Evolutionary conservation across 371 early-diverging fungal species (phyloP), one percentile per base, ranked within the genome.

Genomic region (Phascolomyces articulosus): DNA sequence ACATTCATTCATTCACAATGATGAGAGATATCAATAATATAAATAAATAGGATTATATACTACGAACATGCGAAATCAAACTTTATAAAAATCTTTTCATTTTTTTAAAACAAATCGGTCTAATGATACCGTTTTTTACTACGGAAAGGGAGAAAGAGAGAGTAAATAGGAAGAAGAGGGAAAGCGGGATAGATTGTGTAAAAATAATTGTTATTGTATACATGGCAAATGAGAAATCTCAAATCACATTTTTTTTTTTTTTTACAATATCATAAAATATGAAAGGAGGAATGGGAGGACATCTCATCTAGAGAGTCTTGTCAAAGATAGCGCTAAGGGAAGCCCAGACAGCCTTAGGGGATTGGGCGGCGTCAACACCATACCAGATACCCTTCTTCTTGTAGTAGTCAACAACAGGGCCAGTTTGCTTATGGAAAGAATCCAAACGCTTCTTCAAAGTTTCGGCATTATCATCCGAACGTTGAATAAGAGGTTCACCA

Each of bases 381-480:
- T 87, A 80, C 90, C 96, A 91, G 73, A 98, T 95, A 61, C 95
- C 95, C 83, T 92, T 89, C 73, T 90, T 84, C 87, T 91, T 91
- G 85, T 99, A 99, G 85, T 97, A 98, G 1, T 93, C 95, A 51
- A 93, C 95, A 29, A 99, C 98, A 40, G 99, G 99, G 27, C 87
- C 89, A 40, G 99, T 99, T 77, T 93, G 92, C 83, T 94, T 88
- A 82, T 97, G 97, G 90, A 97, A 99, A 24, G 93, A 83, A 20
- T 83, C 91, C 66, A 99, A 86, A 65, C 99, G 93, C 89, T 96
- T 97, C 76, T 85, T 91, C 63, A 98, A 87, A 18, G 98, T 92
- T 47, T 90, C 95, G 64, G 89, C 97, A 72, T 97, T 99, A 80
- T 99, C 99, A 77, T 99, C 99, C 4, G 96, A 91, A 63, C 99